Conservation (phyloP, 2,329 filamentous ascomycete genomes). For the Ilyonectria sp. region DNA sequence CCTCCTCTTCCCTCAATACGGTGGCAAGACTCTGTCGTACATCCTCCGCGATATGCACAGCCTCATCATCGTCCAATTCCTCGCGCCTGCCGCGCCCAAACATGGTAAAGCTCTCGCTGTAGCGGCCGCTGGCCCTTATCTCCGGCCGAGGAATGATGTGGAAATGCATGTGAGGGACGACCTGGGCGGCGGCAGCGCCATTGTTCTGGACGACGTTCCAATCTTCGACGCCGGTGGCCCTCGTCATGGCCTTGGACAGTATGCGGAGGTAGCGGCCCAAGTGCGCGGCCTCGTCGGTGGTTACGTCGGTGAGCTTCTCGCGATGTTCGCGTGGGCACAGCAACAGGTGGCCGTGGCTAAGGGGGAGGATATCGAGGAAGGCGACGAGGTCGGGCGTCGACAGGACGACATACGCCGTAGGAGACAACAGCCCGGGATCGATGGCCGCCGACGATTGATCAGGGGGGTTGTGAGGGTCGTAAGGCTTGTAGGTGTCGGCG, state of each 20-base stretch:
- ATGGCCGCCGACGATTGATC: slow-evolving; percentile 50
- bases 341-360: slow-evolving; percentile 86
- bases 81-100: slow-evolving; percentile 82
- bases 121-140: slow-evolving; percentile 66
- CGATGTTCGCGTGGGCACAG: slow-evolving; percentile 84
- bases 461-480: slow-evolving; percentile 61
- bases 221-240: slow-evolving; percentile 80
- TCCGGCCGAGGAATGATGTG: slow-evolving; percentile 92
- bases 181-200: slow-evolving; percentile 88
- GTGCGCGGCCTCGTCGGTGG: slow-evolving; percentile 73
- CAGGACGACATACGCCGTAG: slow-evolving; percentile 77
- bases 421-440: slow-evolving; percentile 54
- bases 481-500: slow-evolving; percentile 63
- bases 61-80: slow-evolving; percentile 85
- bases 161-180: slow-evolving; percentile 94
- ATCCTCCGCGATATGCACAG: slow-evolving; percentile 69
- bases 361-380: slow-evolving; percentile 94
- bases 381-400: slow-evolving; percentile 84
- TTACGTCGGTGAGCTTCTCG: slow-evolving; percentile 82
- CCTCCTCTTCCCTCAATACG: slow-evolving; percentile 61
- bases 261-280: slow-evolving; percentile 79
- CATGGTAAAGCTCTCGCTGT: slow-evolving; percentile 82
- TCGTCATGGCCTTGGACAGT: slow-evolving; percentile 79
- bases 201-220: slow-evolving; percentile 99
- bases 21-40: slow-evolving; percentile 66